A percentile compares a stretch with the other conserved stretches of the same genome.
phyloP scores from a whole-genome alignment of 2,329 filamentous ascomycete genomes.

The Sporothrix globosa region DNA sequence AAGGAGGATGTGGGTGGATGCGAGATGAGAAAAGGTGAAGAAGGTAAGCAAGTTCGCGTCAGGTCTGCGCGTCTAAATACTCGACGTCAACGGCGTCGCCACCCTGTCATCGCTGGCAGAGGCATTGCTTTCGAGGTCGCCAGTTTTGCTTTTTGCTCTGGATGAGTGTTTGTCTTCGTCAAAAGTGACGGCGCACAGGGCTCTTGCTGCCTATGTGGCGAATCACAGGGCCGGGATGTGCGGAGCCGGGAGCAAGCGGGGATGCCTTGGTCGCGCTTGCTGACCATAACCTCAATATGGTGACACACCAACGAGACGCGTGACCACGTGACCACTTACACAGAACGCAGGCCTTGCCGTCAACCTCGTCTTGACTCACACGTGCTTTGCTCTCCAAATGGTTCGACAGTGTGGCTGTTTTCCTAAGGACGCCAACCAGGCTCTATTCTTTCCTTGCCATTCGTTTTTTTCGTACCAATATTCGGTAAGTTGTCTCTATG shows the following conservation, averaged over 20 bases:
- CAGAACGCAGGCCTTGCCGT: neutral
- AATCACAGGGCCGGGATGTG: constrained; percentile 20
- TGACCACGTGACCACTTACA: constrained; percentile 18
- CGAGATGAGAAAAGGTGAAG: neutral
- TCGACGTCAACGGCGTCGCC: neutral
- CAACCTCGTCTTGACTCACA: neutral
- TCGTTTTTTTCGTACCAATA: too few species aligned
- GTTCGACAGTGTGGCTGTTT: too few species aligned
- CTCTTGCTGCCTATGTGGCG: constrained; percentile 28
- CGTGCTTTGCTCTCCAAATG: neutral
- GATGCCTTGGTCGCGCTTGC: neutral
- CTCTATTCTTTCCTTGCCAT: too few species aligned
- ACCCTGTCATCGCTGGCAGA: neutral
- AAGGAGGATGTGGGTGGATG: neutral
- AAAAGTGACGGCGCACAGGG: neutral
- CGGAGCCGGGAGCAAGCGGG: constrained; percentile 10
- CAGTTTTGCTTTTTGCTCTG: neutral
- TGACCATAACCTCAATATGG: neutral
- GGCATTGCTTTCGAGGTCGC: constrained; percentile 14
- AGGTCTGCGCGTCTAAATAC: constrained; percentile 2
- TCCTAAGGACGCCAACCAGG: too few species aligned
- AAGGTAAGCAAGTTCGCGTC: neutral
- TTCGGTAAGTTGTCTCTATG: too few species aligned
- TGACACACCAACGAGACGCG: neutral
- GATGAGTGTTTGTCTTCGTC: neutral